These are phyloP conservation scores for Apophysomyces elegans DNA, from an alignment of 371 early-diverging fungal genomes.

Conservation along the genomic window DNA sequence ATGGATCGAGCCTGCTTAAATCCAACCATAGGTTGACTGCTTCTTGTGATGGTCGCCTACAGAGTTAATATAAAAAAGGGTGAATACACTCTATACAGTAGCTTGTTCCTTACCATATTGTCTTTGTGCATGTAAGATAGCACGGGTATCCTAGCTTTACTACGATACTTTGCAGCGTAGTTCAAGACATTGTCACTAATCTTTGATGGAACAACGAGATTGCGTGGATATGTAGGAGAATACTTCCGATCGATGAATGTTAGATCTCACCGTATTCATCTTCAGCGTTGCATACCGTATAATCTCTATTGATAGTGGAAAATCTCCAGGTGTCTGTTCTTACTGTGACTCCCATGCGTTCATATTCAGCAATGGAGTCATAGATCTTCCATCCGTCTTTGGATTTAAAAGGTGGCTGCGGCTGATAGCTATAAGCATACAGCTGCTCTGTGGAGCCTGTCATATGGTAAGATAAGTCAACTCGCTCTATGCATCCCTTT, in stretches of 20 bases:
- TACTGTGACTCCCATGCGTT: conserved; percentile 84
- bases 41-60: conserved; percentile 89
- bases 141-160: conserved; percentile 90
- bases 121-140: conserved; percentile 86
- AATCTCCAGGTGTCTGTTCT: conserved; percentile 78
- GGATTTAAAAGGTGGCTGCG: conserved; percentile 49
- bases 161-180: conserved; percentile 91
- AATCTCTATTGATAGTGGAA: conserved; percentile 75
- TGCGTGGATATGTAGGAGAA: conserved; percentile 88
- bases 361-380: conserved; percentile 80
- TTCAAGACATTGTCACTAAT: conserved; percentile 91
- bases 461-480: conserved; percentile 17
- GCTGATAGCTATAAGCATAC: conserved; percentile 82
- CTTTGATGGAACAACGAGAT: conserved; percentile 83
- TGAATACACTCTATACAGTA: not conserved
- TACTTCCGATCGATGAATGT: conserved; percentile 46
- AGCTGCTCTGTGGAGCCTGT: conserved; percentile 73
- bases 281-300: conserved; percentile 52
- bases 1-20: conserved; percentile 91
- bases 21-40: conserved; percentile 95
- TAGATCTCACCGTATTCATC: not conserved
- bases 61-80: not conserved
- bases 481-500: not conserved
- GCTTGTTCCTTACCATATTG: conserved; percentile 56
- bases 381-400: conserved; percentile 76